Base-by-base conservation (phyloP, 306 rosid genomes). In the Cucurbita pepo region DNA sequence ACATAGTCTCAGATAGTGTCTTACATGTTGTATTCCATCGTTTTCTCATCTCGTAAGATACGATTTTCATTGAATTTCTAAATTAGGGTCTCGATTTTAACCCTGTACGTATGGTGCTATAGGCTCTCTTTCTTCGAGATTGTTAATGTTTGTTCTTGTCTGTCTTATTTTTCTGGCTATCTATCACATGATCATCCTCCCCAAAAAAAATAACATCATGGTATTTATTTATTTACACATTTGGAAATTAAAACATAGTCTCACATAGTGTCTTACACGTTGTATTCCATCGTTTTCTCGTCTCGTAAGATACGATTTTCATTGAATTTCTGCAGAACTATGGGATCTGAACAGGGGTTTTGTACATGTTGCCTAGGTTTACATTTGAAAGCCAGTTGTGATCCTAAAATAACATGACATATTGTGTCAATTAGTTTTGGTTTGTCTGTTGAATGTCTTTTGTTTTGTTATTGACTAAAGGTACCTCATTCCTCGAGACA, bases 401-500 rank as follows among this genome's bases (percentile, higher is more conserved):
- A 64, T 40, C 69, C 50, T 47, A 34, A 44, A 16, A 5, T 41
- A 64, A 11, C 40, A 60, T 2, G 18, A 14, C 66, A 19, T 61
- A 15, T 61, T 9, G 12, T 12, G 19, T 45, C 55, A 0, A 13
- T 5, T 3, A 1, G 22, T 25, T 69, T 25, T 69, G 18, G 8
- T 25, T 19, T 21, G 13, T 69, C 5, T 7, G 22, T 69, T 48
- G 57, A 48, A 69, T 69, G 57, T 7, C 34, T 53, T 75, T 9
- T 56, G 45, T 56, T 56, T 77, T 34, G 50, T 58, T 44, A 21
- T 66, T 30, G 56, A 36, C 30, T 40, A 66, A 72, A 90, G 98
- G 83, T 93, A 77, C 76, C 89, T 93, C 69, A 92, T 91, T 70
- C 97, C 99, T 2, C 88, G 92, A 80, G 97, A 90, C 77, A 82